A percentile compares a stretch with the other conserved stretches of the same genome.
These are phyloP conservation scores for Xylaria digitata DNA, from an alignment of 2,329 filamentous ascomycete species.

Conservation along the genomic window DNA sequence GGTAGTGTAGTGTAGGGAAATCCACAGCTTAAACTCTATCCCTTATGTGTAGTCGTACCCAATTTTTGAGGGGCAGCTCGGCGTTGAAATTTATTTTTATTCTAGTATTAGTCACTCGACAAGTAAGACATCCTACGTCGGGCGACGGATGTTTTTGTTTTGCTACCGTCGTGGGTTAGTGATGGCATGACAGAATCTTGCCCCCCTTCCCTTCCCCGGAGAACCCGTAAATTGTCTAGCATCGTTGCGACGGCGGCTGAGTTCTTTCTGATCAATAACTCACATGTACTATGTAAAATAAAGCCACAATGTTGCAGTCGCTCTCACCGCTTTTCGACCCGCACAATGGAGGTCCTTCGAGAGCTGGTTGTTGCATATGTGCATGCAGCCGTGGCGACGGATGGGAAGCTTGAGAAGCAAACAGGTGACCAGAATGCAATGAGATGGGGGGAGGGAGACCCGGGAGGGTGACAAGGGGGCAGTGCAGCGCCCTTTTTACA, in stretches of 20 bases:
- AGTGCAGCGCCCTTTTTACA: conserved; percentile 29
- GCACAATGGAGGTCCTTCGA: conserved; percentile 18
- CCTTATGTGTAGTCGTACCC: conserved; percentile 28
- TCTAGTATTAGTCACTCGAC: conserved; percentile 21
- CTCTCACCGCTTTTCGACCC: conserved; percentile 37
- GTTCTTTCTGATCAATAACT: neutral
- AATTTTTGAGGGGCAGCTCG: conserved; percentile 28
- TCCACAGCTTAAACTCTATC: conserved; percentile 22
- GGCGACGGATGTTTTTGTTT: conserved; percentile 10
- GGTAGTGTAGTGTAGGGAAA: neutral
- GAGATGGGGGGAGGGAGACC: neutral
- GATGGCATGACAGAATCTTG: conserved; percentile 30
- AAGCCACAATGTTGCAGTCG: conserved; percentile 9
- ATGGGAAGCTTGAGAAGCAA: conserved; percentile 29
- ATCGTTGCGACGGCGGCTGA: conserved; percentile 1
- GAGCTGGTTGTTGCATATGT: conserved; percentile 34
- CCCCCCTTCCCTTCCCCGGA: neutral
- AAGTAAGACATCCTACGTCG: neutral
- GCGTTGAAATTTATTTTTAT: conserved; percentile 21
- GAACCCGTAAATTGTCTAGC: conserved; percentile 10
- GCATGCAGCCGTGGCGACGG: conserved; percentile 32
- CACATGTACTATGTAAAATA: neutral
- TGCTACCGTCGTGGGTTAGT: neutral
- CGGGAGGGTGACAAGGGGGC: conserved; percentile 20
- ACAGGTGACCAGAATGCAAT: conserved; percentile 28